These are phyloP conservation scores for Fusarium sp. DNA, from an alignment of 2,329 filamentous ascomycete species.

Conservation along the genomic window DNA sequence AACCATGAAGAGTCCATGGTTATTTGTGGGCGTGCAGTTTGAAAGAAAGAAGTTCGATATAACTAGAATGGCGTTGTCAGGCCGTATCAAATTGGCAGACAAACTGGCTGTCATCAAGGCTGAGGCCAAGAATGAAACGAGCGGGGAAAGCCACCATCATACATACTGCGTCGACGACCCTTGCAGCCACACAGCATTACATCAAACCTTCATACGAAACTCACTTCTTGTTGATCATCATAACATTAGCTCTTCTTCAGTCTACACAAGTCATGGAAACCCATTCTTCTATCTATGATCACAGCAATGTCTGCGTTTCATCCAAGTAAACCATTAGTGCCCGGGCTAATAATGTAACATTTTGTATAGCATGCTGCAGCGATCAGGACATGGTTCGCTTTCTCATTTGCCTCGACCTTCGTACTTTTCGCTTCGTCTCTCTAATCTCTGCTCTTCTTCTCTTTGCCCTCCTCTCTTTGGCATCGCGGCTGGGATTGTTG, in stretches of 20 bases:
- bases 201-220: constrained; percentile 1
- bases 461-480: constrained; percentile 43
- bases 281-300: neutral
- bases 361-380: neutral
- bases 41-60: neutral
- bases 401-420: constrained; percentile 49
- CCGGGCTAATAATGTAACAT: constrained; percentile 17
- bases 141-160: constrained; percentile 28
- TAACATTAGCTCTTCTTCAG: neutral
- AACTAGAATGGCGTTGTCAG: neutral
- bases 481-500: constrained; percentile 44
- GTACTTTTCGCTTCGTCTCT: constrained; percentile 51
- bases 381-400: constrained; percentile 14
- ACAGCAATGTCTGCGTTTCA: constrained; percentile 5
- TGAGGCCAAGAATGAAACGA: constrained; percentile 2
- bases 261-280: neutral
- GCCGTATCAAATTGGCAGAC: neutral
- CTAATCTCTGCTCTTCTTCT: constrained; percentile 50
- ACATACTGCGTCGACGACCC: constrained; percentile 6
- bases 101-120: constrained; percentile 2
- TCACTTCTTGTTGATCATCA: neutral
- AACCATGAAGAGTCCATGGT: constrained; percentile 26
- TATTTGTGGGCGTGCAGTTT: neutral
- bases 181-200: constrained; percentile 14
- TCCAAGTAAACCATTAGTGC: constrained; percentile 3